Conservation (phyloP, 106 monocot species). For the Amphibolis antarctica region DNA sequence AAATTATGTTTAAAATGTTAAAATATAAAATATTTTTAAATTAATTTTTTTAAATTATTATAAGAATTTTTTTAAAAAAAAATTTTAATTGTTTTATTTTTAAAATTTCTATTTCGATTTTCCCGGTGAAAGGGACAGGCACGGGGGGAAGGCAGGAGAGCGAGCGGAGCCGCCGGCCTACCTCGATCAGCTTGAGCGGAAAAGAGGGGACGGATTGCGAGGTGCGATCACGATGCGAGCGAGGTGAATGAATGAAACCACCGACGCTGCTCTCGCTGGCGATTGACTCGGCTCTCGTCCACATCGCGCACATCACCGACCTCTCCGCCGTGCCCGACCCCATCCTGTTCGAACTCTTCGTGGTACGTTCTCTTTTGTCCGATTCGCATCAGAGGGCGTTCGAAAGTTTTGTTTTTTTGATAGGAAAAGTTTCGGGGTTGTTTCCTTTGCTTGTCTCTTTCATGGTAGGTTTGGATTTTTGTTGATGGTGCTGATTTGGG, state of each 20-base stretch:
- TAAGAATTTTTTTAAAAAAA: no score
- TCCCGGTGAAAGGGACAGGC: no score
- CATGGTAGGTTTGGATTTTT: background rate
- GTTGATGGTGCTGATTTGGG: background rate
- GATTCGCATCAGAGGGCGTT: background rate
- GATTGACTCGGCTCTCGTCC: slow-evolving; percentile 44
- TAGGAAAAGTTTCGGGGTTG: background rate
- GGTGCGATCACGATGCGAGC: background rate
- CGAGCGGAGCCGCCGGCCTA: no score
- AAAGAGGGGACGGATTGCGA: no score
- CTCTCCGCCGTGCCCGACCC: slow-evolving; percentile 58
- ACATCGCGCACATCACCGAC: slow-evolving; percentile 53
- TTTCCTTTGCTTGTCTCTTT: background rate
- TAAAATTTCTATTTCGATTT: no score
- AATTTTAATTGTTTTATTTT: no score
- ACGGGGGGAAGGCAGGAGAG: no score
- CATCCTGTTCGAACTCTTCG: slow-evolving; percentile 55
- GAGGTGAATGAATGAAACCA: slow-evolving; percentile 27
- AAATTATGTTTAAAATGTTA: no score
- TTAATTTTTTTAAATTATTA: no score
- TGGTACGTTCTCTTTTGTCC: slow-evolving; percentile 11
- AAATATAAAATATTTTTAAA: no score
- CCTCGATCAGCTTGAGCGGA: no score
- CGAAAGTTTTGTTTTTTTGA: no score
- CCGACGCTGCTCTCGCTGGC: slow-evolving; percentile 60